Evolutionary conservation across 495 filamentous ascomycete species (phyloP), one percentile per base, ranked within the genome.

Genomic region (Tuber microsphaerosporum): DNA sequence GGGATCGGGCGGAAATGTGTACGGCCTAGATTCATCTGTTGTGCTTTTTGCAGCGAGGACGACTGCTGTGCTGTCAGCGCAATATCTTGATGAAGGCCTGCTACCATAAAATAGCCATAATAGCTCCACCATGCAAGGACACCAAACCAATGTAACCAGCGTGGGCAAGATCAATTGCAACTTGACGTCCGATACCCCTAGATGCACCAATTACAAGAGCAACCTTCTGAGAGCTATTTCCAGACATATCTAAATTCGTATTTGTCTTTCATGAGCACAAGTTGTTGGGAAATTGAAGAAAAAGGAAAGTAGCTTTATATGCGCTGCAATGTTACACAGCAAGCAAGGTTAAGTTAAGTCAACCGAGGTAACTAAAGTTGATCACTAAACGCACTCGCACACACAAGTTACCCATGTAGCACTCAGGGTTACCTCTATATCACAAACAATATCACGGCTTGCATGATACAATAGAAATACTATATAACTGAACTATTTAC

Each of bases 41-140:
- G 88, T 91, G 69, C 90, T 91, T 83, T 94, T 95, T n/a, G 92
- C 92, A 31, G 91, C 88, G 17, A 94, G 88, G 77, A 94, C 89
- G 72, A 95, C 93, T 96, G 70, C 12, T 31, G 31, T 19, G 39
- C 20, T 41, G 56, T 79, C 34, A 75, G 68, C 3, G 4, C 0
- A 34, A 34, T 8, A 31, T 16, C 31, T 26, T 34, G 4, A 26
- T 17, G 51, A 19, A 34, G 0, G 10, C 26, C 56, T 34, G 16
- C 31, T 19, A 65, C 26, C 26, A 2, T 34, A 2, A 10, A 12
- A 69, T 34, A 14, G 20, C 45, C 8, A n/a, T 17, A 5, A 68
- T 14, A 51, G 22, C 22, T 44, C 51, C n/a, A 61, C 48, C 20
- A 74, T 20, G 45, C 41, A 69, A 69, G 26, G 41, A 26, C 39